Evolutionary conservation across 2,329 filamentous ascomycete genomes (phyloP).

Genomic region (Cladorrhinum sp.): DNA sequence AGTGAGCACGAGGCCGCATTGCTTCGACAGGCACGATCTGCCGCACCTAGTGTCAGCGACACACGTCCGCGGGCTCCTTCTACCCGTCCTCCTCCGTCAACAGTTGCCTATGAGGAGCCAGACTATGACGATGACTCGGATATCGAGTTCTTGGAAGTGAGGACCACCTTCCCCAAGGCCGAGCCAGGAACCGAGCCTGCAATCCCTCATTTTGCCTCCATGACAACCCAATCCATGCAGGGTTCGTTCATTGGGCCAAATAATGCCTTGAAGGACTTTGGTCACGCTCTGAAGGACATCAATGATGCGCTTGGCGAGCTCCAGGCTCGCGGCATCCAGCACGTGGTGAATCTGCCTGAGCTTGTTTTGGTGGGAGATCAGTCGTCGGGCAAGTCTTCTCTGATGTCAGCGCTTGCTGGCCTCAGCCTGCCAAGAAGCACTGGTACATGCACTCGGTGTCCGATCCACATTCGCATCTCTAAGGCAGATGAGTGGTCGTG

Average conservation of each 20-base stretch:
- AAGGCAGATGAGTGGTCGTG: constrained; percentile 64
- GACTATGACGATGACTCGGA: constrained; percentile 21
- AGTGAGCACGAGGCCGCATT: constrained; percentile 10
- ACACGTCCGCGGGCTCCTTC: constrained; percentile 16
- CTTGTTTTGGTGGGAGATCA: constrained; percentile 84
- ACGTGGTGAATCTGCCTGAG: constrained; percentile 69
- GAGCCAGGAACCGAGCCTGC: constrained; percentile 3
- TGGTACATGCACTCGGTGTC: constrained; percentile 76
- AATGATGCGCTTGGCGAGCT: constrained; percentile 67
- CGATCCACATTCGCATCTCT: constrained; percentile 72
- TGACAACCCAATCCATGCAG: constrained; percentile 19
- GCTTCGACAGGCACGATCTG: constrained; percentile 20
- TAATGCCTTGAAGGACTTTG: constrained; percentile 51
- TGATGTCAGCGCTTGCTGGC: constrained; percentile 63
- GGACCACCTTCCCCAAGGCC: constrained; percentile 10
- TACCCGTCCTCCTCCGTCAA: background rate
- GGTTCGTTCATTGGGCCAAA: constrained; percentile 35
- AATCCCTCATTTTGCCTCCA: background rate
- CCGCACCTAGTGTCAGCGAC: constrained; percentile 16
- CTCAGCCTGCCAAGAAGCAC: constrained; percentile 69
- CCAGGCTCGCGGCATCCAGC: constrained; percentile 68
- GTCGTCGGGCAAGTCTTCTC: constrained; percentile 74
- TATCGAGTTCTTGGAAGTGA: constrained; percentile 31
- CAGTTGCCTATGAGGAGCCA: background rate
- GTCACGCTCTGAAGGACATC: constrained; percentile 60